These are phyloP conservation scores for Nidula microcarpa DNA, from an alignment of 768 basidiomycete genomes.

Conservation along the genomic window DNA sequence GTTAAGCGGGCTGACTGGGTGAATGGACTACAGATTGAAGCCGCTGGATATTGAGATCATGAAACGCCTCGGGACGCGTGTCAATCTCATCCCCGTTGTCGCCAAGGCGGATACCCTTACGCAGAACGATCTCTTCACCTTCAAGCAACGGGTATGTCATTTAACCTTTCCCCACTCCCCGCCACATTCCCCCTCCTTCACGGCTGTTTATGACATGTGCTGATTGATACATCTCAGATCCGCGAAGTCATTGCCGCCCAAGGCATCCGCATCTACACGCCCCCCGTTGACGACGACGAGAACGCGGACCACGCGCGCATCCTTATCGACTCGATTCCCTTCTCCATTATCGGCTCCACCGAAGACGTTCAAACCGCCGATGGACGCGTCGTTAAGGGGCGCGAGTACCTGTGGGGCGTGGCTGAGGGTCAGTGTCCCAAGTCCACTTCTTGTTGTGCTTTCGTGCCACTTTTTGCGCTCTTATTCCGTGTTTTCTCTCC, in stretches of 20 bases:
- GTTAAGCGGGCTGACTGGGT: constrained; percentile 3
- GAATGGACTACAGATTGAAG: constrained; percentile 59
- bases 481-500: no score
- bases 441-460: no score
- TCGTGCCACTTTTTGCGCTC: no score
- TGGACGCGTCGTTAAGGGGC: constrained; percentile 92
- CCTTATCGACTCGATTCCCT: constrained; percentile 90
- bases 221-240: constrained; percentile 41
- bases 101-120: constrained; percentile 98
- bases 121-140: constrained; percentile 83
- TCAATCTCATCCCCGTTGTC: constrained; percentile 96
- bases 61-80: constrained; percentile 97
- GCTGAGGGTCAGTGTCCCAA: constrained; percentile 71
- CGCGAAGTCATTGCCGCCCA: constrained; percentile 90
- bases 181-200: constrained; percentile 9
- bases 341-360: constrained; percentile 97
- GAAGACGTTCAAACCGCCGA: constrained; percentile 91
- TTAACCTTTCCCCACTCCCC: constrained; percentile 5
- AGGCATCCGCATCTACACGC: constrained; percentile 92
- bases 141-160: constrained; percentile 83
- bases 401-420: constrained; percentile 99
- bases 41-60: constrained; percentile 99
- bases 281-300: constrained; percentile 90
- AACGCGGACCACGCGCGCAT: constrained; percentile 85
- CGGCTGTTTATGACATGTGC: constrained; percentile 1